A percentile compares a stretch with the other conserved stretches of the same genome.
phyloP scores from a whole-genome alignment of 805 yeast species.

The Yamadazyma phyllophila region DNA sequence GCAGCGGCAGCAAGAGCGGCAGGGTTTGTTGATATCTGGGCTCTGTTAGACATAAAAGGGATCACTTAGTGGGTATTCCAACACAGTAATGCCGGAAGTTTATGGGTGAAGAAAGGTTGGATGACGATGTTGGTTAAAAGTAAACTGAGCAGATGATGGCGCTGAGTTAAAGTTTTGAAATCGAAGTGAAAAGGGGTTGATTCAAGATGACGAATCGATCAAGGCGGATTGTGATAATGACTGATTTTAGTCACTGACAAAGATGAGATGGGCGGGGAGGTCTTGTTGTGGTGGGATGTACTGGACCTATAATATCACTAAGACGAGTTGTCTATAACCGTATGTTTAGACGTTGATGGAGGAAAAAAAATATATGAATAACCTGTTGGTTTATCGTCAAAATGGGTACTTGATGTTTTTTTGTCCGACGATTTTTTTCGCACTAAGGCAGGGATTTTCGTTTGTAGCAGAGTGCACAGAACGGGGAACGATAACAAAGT shows the following conservation, averaged over 20 bases:
- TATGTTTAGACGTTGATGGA: not conserved
- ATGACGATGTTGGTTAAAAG: not conserved
- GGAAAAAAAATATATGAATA: not conserved
- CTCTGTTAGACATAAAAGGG: slow-evolving; percentile 15
- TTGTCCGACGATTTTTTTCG: slow-evolving; percentile 4
- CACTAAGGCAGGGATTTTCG: not conserved
- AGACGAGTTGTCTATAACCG: not conserved
- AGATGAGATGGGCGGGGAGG: no score
- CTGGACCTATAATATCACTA: no score
- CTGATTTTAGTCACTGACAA: not conserved
- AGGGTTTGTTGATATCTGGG: slow-evolving; percentile 15
- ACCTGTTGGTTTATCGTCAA: not conserved
- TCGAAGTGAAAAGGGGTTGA: not conserved
- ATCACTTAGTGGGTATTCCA: not conserved
- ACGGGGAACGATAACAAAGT: not conserved
- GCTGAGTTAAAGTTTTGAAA: not conserved
- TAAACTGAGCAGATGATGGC: not conserved
- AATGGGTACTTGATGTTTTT: slow-evolving; percentile 3
- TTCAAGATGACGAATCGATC: not conserved
- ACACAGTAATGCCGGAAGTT: not conserved
- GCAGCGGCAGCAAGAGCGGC: slow-evolving; percentile 19
- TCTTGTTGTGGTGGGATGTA: not conserved
- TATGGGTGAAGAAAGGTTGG: not conserved
- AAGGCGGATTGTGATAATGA: not conserved
- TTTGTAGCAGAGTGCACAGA: not conserved